Base-by-base conservation (phyloP, 108 stramenopile species). In the Skeletonema potamos region DNA sequence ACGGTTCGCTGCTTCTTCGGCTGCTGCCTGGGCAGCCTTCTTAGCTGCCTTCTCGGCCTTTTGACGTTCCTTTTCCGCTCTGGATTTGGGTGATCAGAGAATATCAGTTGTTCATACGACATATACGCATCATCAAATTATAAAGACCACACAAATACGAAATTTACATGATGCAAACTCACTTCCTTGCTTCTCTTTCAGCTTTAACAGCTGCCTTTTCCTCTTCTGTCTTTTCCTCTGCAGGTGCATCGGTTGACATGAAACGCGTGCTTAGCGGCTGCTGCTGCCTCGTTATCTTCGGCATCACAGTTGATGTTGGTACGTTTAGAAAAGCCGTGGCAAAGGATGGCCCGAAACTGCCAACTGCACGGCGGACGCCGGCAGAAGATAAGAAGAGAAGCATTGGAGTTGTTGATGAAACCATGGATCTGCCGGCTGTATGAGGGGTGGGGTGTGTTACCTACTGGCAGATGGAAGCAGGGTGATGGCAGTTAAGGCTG, bases 1-100 rank as follows among this genome's bases (percentile, higher is more conserved):
- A 17, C 67, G 77, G 37, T 84, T 87, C 44, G 89, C 74, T 29
- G 64, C 88, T 67, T 90, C 91, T 57, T 68, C 75, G 20, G 87
- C 86, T 3, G 86, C 86, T 30, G 73, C 66, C 66, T 81, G 43
- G 10, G 89, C 89, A n/a, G 79, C 92, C 64, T 93, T 86, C 58
- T 89, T 87, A 0, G 86, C 89, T 20, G 89, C 87, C 69, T 96
- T 96, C 64, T 91, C 92, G 7, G 88, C 85, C 77, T 92, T 91
- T 6, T 68, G 57, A 1, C 90, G 88, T 70, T 95, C 91, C 73
- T 95, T 92, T 69, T 92, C 90, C 2, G 92, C 94, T 82, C 86
- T 87, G 6, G 34, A 58, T 54, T 20, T 22, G 26, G 34, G 54
- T 5, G 28, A 54, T 36, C 43, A 54, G 33, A 27, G 20, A 29